These are phyloP conservation scores for Chlorella ohadii DNA, from an alignment of 139 green algal genomes.

Conservation along the genomic window DNA sequence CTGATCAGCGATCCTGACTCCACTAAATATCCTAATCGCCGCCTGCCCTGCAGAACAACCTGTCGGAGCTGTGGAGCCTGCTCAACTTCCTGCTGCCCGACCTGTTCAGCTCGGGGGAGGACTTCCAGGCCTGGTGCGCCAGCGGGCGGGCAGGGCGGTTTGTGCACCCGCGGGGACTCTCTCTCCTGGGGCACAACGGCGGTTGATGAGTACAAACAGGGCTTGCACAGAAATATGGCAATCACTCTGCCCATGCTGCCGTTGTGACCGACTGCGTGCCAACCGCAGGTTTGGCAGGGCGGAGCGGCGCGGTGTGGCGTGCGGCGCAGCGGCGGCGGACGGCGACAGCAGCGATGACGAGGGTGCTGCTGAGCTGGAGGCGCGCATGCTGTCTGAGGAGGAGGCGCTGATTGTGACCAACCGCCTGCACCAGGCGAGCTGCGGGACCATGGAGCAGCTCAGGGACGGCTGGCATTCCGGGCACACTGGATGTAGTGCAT, in stretches of 20 bases:
- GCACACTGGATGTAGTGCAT: too few relatives aligned
- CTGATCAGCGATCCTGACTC: too few relatives aligned
- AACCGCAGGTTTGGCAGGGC: conserved; percentile 38
- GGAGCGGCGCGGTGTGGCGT: neutral
- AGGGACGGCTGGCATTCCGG: too few relatives aligned
- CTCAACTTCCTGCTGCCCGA: conserved; percentile 95
- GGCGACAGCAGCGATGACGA: conserved; percentile 34
- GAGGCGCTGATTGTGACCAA: conserved; percentile 91
- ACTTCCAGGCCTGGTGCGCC: conserved; percentile 84
- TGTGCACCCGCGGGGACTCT: too few relatives aligned
- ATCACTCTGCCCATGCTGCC: too few relatives aligned
- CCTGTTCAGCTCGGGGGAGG: conserved; percentile 79
- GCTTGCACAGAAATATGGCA: too few relatives aligned
- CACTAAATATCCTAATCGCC: too few relatives aligned
- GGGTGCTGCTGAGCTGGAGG: conserved; percentile 11
- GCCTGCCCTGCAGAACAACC: conserved; percentile 52
- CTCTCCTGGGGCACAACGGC: too few relatives aligned
- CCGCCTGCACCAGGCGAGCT: conserved; percentile 78
- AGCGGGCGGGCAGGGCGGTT: too few relatives aligned
- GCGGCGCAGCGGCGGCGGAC: neutral
- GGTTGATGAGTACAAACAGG: too few relatives aligned
- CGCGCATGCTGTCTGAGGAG: conserved; percentile 78
- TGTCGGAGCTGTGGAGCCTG: conserved; percentile 93
- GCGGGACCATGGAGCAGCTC: too few relatives aligned
- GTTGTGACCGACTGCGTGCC: too few relatives aligned